Evolutionary conservation across 2,329 filamentous ascomycete species (phyloP), one percentile per base, ranked within the genome.

Genomic region (Parasarocladium wereldwijsianum): DNA sequence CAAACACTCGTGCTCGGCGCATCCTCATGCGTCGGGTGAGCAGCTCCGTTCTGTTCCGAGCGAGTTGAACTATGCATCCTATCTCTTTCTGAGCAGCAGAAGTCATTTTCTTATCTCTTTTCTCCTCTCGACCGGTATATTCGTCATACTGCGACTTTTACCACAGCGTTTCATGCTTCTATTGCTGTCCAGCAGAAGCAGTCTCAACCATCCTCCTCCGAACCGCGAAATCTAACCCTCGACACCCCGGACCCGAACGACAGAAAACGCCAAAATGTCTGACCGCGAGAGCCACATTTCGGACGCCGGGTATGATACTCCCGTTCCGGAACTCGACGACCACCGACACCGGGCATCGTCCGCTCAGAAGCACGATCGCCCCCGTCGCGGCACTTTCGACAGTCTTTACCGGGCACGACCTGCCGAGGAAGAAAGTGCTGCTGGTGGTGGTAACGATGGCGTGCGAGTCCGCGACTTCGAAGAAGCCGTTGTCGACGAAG

Each of bases 281-380:
- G 70, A 76, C 48, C 66, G 68, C 47, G 71, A 75, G 35, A 76
- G 76, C 12, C 24, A 14, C n/a, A 24, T 29, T 21, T 54, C 68
- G 33, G 66, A 72, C 44, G 67, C 69, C 43, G 69, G 75, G 43
- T 84, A 77, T 54, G 71, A 72, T 52, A 76, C 77, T 33, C 79
- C 80, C 10, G 71, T 85, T 36, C 76, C 77, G 37, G 77, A 86
- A 49, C 67, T 94, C 27, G 84, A 94, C 49, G 85, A 94, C 50
- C 86, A 94, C 57, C 79, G 84, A 34, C 62, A 74, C 46, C 77
- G 80, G 46, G 54, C 64, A 4, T 54, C 64, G 15, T 68, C 74
- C 21, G 54, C 74, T 15, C 75, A 72, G 35, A 69, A 70, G 25
- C 53, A 59, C 18, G 69, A 74, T 20, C 64, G 70, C 12, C 58